Percentiles rank a stretch among this genome's conserved stretches.
Conservation (phyloP, 108 stramenopile genomes). For the Skeletonema tropicum region DNA sequence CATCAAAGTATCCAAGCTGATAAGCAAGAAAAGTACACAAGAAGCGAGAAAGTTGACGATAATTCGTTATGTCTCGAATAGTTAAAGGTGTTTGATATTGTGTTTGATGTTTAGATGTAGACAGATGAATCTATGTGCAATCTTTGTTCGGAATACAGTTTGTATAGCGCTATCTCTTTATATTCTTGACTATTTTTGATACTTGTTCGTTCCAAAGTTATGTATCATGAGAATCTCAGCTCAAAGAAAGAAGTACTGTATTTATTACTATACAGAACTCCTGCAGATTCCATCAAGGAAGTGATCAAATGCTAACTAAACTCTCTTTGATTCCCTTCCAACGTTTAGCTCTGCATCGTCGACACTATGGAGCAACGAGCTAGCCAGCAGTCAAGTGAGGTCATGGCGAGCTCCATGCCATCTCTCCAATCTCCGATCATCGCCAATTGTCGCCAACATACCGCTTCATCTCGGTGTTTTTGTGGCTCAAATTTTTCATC, state of each 20-base stretch:
- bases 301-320: conserved; percentile 42
- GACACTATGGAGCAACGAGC: too few species aligned
- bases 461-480: too few species aligned
- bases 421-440: too few species aligned
- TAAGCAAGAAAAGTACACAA: conserved; percentile 81
- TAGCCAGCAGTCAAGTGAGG: too few species aligned
- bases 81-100: not conserved
- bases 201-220: conserved; percentile 5
- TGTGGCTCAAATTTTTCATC: too few species aligned
- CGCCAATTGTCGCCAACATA: too few species aligned
- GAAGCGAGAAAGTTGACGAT: conserved; percentile 82
- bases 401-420: too few species aligned
- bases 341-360: not conserved
- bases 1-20: conserved; percentile 87
- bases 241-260: conserved; percentile 27
- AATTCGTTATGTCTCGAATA: conserved; percentile 40
- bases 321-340: not conserved
- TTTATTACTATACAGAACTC: conserved; percentile 47
- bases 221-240: conserved; percentile 44
- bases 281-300: conserved; percentile 46
- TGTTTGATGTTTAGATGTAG: not conserved
- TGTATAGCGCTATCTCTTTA: not conserved
- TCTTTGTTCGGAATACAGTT: too few species aligned
- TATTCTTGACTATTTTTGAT: not conserved
- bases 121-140: not conserved